Conservation (phyloP, 495 filamentous ascomycete genomes). For the Endocarpon pusillum region DNA sequence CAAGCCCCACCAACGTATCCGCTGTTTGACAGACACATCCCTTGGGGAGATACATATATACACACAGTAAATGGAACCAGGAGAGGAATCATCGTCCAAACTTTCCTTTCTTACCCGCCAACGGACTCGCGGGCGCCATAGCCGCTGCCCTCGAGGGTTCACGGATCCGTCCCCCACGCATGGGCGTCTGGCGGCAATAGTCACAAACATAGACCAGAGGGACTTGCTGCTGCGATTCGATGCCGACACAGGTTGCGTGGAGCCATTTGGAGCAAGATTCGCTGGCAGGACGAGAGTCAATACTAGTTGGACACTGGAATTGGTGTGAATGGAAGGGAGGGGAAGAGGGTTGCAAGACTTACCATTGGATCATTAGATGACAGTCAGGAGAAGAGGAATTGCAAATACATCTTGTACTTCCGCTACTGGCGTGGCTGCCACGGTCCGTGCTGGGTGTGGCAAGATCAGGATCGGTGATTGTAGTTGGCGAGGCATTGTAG, state of each 20-base stretch:
- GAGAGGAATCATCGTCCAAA: conserved; percentile 1
- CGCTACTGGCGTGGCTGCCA: conserved; percentile 34
- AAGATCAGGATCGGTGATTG: conserved; percentile 46
- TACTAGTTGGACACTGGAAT: background rate
- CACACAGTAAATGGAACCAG: no score
- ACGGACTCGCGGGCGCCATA: conserved; percentile 34
- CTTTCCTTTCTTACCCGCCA: conserved; percentile 39
- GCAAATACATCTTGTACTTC: conserved; percentile 57
- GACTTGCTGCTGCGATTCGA: conserved; percentile 41
- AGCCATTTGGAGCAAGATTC: conserved; percentile 79
- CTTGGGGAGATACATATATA: no score
- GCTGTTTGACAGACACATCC: no score
- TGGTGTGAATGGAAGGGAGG: background rate
- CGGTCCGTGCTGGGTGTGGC: conserved; percentile 48
- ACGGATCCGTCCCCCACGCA: conserved; percentile 45
- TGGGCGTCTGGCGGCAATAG: conserved; percentile 62
- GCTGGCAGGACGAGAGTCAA: conserved; percentile 25
- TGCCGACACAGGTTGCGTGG: conserved; percentile 61
- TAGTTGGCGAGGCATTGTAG: conserved; percentile 43
- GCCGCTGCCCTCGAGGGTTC: conserved; percentile 29
- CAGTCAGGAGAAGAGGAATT: conserved; percentile 45
- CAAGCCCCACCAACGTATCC: conserved; percentile 3
- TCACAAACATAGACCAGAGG: conserved; percentile 66
- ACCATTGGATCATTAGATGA: conserved; percentile 74
- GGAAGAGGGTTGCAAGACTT: conserved; percentile 10